phyloP scores from a whole-genome alignment of 176 grass and related monocot genomes.

The Carex kokanica region DNA sequence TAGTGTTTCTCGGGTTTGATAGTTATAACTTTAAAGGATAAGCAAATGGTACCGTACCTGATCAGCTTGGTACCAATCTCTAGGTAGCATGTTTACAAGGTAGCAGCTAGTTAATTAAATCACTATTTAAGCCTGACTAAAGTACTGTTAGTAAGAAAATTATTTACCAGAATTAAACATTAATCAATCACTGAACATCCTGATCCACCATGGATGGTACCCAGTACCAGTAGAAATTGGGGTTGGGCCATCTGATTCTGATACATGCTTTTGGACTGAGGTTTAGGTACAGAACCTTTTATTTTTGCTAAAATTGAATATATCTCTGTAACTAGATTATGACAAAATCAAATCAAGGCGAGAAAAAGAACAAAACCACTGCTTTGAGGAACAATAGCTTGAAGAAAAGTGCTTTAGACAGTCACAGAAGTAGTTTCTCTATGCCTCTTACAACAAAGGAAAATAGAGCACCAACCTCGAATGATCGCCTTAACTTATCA shows the following conservation, averaged over 20 bases:
- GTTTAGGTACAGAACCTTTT: background rate
- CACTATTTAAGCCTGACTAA: background rate
- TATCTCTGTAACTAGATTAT: slow-evolving; percentile 6
- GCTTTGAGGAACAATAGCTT: slow-evolving; percentile 8
- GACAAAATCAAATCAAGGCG: background rate
- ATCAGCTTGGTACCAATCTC: background rate
- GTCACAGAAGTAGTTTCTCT: background rate
- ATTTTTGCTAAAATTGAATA: background rate
- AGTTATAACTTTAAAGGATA: background rate
- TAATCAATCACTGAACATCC: background rate
- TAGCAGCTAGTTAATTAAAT: background rate
- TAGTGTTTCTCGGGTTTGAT: background rate
- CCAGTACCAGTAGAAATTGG: background rate
- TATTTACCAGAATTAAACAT: background rate
- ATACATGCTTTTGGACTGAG: background rate
- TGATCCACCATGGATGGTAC: background rate
- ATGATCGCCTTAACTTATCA: background rate
- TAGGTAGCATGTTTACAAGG: background rate
- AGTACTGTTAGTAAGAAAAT: background rate
- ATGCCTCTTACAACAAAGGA: slow-evolving; percentile 17
- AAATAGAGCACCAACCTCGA: slow-evolving; percentile 1
- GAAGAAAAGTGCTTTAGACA: background rate
- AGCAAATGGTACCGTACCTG: background rate
- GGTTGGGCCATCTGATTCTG: background rate
- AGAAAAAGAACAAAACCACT: background rate